Base-by-base conservation (phyloP, 768 basidiomycete genomes). In the Suillus discolor region DNA sequence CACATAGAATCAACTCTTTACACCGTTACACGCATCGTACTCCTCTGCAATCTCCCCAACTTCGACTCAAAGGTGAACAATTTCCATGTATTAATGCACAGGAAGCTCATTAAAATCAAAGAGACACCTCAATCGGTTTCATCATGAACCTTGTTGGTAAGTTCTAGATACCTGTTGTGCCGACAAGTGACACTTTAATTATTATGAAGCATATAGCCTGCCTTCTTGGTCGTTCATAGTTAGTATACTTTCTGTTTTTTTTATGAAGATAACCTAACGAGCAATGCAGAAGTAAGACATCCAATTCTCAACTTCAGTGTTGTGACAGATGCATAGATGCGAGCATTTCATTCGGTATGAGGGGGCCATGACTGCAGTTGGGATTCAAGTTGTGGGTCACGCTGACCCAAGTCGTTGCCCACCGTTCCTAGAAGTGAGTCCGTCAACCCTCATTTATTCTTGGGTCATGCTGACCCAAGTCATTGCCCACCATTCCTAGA, bases 121-220 rank as follows among this genome's bases (percentile, higher is more conserved):
- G n/a, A n/a, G n/a, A 88, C 85, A 0, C 87, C 88, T 0, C n/a
- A n/a, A 74, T 89, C 2, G 86, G 85, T 1, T 89, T 89, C 71
- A 82, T 88, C 23, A 73, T 89, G 59, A 88, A 89, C 67, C 69
- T 88, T 1, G 68, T 74, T 9, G 85, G 72, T 73, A 55, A 69
- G 73, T 6, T 41, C 23, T 42, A 13, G 8, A 36, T 59, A 1
- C 25, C 18, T 20, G 9, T 42, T 6, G 15, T 28, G 39, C 18
- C 18, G 9, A 28, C 18, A 16, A 20, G 59, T 60, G 39, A 28
- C 57, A 5, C 18, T 60, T 41, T 9, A 39, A 28, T 60, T 60
- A 41, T 20, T 9, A 20, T 25, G 57, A 44, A 73, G 72, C 72
- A 28, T 72, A 47, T 61, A 65, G 36, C 25, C 68, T 74, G 38